Percentiles rank a stretch among this genome's conserved stretches.
Evolutionary conservation across 2,329 filamentous ascomycete species (phyloP).

Genomic region (Paracoccidioides lutzii): DNA sequence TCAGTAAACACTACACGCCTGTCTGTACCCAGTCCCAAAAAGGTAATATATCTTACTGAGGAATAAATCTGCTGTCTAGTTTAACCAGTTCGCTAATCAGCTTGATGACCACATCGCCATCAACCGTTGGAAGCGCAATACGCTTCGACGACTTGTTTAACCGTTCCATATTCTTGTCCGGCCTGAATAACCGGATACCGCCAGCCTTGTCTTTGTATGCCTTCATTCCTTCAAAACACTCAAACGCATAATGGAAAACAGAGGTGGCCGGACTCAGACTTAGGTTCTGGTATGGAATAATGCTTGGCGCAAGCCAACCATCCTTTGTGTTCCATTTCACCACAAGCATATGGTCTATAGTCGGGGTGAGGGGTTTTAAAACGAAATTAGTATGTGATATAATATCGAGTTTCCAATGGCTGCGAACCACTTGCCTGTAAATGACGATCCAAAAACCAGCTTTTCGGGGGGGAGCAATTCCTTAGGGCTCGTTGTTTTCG

Average conservation of each 20-base stretch:
- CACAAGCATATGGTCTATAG: conserved; percentile 85
- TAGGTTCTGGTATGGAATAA: conserved; percentile 92
- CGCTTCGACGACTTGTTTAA: conserved; percentile 83
- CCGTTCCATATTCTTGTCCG: conserved; percentile 90
- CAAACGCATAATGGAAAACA: conserved; percentile 97
- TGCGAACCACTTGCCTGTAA: conserved; percentile 54
- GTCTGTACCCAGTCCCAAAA: background rate
- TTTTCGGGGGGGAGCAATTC: conserved; percentile 60
- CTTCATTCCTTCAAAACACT: conserved; percentile 99
- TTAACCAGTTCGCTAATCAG: conserved; percentile 69
- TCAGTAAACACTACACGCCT: background rate
- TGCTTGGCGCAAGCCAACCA: conserved; percentile 73
- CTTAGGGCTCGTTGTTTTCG: conserved; percentile 64
- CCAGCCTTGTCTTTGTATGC: conserved; percentile 82
- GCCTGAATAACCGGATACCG: conserved; percentile 75
- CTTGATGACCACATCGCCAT: conserved; percentile 58
- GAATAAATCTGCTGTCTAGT: conserved; percentile 81
- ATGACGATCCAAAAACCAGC: conserved; percentile 78
- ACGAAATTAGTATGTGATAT: background rate
- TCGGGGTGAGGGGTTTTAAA: background rate
- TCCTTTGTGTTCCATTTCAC: conserved; percentile 79
- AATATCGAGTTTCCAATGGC: background rate
- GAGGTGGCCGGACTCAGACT: conserved; percentile 91
- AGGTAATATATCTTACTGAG: conserved; percentile 40
- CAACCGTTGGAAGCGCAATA: conserved; percentile 85